Evolutionary conservation across 108 stramenopile genomes (phyloP).

Genomic region (Mediolabrus comicus): DNA sequence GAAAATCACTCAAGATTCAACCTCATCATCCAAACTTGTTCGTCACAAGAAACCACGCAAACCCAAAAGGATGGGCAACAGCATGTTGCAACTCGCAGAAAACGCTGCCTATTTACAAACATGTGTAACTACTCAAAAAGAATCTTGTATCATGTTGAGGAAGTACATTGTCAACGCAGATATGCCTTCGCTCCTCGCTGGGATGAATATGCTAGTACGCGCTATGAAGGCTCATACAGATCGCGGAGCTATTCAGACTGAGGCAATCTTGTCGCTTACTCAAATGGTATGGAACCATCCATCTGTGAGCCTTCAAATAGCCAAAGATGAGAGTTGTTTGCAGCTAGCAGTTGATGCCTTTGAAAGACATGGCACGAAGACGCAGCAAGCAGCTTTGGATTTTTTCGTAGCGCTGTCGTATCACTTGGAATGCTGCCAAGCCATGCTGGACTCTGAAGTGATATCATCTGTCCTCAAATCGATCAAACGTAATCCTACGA

Average conservation of each 20-base stretch:
- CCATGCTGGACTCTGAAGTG: constrained; percentile 17
- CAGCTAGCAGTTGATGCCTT: constrained; percentile 11
- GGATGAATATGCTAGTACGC: constrained; percentile 9
- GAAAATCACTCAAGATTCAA: neutral
- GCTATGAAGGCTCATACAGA: constrained; percentile 16
- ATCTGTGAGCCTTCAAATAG: neutral
- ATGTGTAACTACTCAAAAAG: constrained; percentile 1
- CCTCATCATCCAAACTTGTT: neutral
- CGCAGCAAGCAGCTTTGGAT: constrained; percentile 13
- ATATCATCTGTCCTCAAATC: constrained; percentile 13
- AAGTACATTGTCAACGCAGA: constrained; percentile 5
- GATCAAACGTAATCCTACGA: constrained; percentile 17
- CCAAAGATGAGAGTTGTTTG: constrained; percentile 14
- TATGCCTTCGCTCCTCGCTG: neutral
- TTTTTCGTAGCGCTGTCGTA: constrained; percentile 23
- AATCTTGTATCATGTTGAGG: constrained; percentile 2
- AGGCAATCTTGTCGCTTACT: constrained; percentile 20
- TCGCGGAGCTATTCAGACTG: constrained; percentile 9
- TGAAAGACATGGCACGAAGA: constrained; percentile 15
- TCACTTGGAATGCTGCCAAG: constrained; percentile 21
- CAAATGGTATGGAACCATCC: constrained; percentile 25
- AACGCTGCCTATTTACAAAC: neutral
- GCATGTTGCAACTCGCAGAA: neutral
- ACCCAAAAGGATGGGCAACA: neutral
- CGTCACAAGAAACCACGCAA: neutral